Evolutionary conservation across 257 asterid species (phyloP).

Genomic region (Avicennia marina): DNA sequence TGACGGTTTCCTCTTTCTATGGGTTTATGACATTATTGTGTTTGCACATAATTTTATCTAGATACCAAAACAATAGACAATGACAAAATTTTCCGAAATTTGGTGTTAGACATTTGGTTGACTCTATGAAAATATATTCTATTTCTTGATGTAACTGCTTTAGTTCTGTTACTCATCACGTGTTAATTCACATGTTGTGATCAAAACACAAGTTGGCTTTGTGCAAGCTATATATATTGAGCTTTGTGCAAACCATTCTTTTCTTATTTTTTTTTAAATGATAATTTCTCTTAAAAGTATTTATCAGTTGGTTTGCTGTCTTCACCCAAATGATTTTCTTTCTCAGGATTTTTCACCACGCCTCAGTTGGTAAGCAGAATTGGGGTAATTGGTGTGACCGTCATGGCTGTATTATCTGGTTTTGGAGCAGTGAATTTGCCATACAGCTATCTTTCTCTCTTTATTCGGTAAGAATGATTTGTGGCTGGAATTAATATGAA

Average conservation of each 20-base stretch:
- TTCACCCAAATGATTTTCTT: slow-evolving; percentile 17
- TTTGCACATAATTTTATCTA: background rate
- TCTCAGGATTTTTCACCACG: slow-evolving; percentile 90
- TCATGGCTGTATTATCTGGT: slow-evolving; percentile 94
- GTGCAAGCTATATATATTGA: background rate
- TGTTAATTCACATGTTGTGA: background rate
- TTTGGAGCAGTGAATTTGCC: slow-evolving; percentile 99
- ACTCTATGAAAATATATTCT: background rate
- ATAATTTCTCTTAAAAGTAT: background rate
- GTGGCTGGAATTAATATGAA: slow-evolving; percentile 18
- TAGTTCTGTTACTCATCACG: background rate
- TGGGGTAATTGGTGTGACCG: slow-evolving; percentile 97
- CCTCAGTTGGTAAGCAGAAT: slow-evolving; percentile 96
- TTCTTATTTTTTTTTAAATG: background rate
- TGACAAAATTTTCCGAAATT: background rate
- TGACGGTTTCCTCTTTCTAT: background rate
- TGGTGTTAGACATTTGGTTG: slow-evolving; percentile 5
- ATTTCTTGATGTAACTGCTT: slow-evolving; percentile 10
- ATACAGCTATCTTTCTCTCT: slow-evolving; percentile 89
- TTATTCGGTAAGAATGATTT: slow-evolving; percentile 68
- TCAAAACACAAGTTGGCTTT: background rate
- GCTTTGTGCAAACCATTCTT: background rate
- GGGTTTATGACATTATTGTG: background rate
- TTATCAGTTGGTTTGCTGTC: slow-evolving; percentile 6
- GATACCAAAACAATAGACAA: background rate